Conservation (phyloP, 441 rosid genomes). For the Gossypium gossypioides region DNA sequence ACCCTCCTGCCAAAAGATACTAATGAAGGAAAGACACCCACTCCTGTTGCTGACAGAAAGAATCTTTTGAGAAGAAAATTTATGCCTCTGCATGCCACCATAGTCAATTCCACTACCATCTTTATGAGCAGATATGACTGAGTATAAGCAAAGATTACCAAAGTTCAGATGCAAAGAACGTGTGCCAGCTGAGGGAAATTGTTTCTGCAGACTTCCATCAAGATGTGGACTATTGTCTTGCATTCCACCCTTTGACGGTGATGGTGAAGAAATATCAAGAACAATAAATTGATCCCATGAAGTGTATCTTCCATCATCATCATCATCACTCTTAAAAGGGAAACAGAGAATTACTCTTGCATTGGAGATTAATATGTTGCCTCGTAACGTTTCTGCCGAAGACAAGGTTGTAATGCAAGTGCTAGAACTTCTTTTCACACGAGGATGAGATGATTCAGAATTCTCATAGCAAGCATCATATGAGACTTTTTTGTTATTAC, state of each 20-base stretch:
- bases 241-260: conserved; percentile 27
- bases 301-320: conserved; percentile 24
- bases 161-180: conserved; percentile 45
- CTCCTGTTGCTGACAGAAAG: conserved; percentile 40
- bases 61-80: conserved; percentile 44
- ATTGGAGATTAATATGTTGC: conserved; percentile 49
- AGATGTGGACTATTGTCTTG: conserved; percentile 27
- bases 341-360: conserved; percentile 75
- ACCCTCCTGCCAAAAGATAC: conserved; percentile 76
- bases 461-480: conserved; percentile 21
- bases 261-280: conserved; percentile 48
- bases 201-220: conserved; percentile 24
- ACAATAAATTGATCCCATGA: conserved; percentile 66
- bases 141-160: conserved; percentile 50
- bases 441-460: conserved; percentile 19
- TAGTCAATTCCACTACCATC: conserved; percentile 26
- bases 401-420: conserved; percentile 24
- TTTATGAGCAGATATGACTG: conserved; percentile 42
- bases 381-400: conserved; percentile 36
- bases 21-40: conserved; percentile 48
- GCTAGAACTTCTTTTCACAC: conserved; percentile 30
- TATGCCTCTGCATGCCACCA: conserved; percentile 22
- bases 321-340: conserved; percentile 47
- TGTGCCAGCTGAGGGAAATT: conserved; percentile 31
- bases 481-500: conserved; percentile 16